These are phyloP conservation scores for Xylaria castorea DNA, from an alignment of 495 filamentous ascomycete genomes.

Conservation along the genomic window DNA sequence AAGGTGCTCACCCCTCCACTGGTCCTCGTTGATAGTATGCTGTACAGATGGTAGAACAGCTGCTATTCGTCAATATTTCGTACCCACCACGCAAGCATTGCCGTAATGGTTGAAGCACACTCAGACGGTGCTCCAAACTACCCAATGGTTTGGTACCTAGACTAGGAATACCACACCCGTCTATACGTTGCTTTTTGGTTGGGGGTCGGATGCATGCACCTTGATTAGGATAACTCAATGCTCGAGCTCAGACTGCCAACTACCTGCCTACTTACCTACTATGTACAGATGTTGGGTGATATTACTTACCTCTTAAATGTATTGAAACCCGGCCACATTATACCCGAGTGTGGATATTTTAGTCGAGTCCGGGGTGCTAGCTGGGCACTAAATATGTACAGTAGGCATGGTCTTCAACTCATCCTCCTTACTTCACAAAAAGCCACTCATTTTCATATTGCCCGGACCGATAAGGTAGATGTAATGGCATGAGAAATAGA, in stretches of 20 bases:
- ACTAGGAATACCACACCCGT: conserved; percentile 20
- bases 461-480: no score
- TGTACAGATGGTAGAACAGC: conserved; percentile 14
- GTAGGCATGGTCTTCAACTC: not conserved
- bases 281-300: not conserved
- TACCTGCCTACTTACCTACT: no score
- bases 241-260: conserved; percentile 3
- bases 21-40: not conserved
- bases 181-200: conserved; percentile 17
- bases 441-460: no score
- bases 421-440: not conserved
- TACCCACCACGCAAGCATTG: conserved; percentile 18
- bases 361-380: conserved; percentile 9
- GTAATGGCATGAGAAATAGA: no score
- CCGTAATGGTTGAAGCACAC: conserved; percentile 10
- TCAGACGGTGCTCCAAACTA: conserved; percentile 8
- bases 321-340: not conserved
- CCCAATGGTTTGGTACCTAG: conserved; percentile 4
- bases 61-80: conserved; percentile 20
- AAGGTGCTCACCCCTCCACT: conserved; percentile 3
- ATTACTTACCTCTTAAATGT: not conserved
- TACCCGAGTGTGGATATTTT: conserved; percentile 2
- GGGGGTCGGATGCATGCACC: conserved; percentile 13
- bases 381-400: conserved; percentile 1
- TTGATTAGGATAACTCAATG: conserved; percentile 13